These are phyloP conservation scores for Oropetium thomaeum DNA, from an alignment of 176 grass and related monocot species.

Conservation along the genomic window DNA sequence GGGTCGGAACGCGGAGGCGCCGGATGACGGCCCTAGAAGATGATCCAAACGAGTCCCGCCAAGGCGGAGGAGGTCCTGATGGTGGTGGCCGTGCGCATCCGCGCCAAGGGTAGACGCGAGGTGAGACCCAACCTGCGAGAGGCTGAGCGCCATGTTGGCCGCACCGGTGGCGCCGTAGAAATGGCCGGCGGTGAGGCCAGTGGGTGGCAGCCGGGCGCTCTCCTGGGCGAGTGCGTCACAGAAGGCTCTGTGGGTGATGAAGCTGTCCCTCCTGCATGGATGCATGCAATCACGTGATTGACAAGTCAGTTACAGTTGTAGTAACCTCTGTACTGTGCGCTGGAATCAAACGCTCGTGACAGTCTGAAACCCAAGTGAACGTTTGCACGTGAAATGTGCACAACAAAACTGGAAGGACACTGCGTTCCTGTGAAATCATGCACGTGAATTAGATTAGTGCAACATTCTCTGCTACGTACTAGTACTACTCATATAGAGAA, in stretches of 20 bases:
- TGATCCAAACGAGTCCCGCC: constrained; percentile 46
- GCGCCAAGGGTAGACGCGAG: constrained; percentile 39
- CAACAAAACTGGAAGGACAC: constrained; percentile 9
- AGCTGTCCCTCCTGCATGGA: constrained; percentile 90
- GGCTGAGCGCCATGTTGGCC: constrained; percentile 65
- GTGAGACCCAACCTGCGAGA: constrained; percentile 68
- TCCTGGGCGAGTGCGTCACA: constrained; percentile 91
- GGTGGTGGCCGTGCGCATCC: constrained; percentile 39
- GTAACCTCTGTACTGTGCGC: not conserved
- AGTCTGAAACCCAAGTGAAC: not conserved
- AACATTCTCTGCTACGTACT: not conserved
- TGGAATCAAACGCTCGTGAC: not conserved
- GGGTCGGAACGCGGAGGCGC: constrained; percentile 51
- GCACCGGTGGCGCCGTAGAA: constrained; percentile 50
- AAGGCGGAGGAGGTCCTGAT: constrained; percentile 47
- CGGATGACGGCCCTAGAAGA: constrained; percentile 51
- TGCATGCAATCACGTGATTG: constrained; percentile 27
- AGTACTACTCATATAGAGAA: too few species aligned
- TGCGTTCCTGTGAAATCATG: constrained; percentile 3
- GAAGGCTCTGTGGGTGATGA: constrained; percentile 96
- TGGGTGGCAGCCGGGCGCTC: constrained; percentile 60
- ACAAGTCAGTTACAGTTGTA: constrained; percentile 9
- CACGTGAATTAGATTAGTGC: constrained; percentile 23
- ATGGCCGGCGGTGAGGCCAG: constrained; percentile 46
- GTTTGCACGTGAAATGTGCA: constrained; percentile 27